Evolutionary conservation across 1,139 yeast species (phyloP).

Genomic region (Eremothecium coryli): DNA sequence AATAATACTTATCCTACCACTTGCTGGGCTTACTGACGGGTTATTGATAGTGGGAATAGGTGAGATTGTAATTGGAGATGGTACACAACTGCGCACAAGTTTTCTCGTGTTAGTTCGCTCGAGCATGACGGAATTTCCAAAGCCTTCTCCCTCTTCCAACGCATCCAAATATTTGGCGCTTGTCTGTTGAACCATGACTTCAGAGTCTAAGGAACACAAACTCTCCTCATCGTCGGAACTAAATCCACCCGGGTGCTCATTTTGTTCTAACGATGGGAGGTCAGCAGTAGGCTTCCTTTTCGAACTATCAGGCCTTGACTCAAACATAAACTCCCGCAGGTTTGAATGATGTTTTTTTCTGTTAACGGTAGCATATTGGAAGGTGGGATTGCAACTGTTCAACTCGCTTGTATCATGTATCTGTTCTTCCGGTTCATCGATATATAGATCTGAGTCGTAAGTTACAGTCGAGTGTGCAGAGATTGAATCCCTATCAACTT

Average conservation of each 20-base stretch:
- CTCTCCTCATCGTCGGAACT: neutral
- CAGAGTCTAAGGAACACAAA: no score
- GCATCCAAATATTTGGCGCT: neutral
- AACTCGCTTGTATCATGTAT: neutral
- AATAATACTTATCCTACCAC: slow-evolving; percentile 29
- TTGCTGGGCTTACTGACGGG: slow-evolving; percentile 22
- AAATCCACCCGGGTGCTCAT: neutral
- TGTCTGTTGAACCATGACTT: no score
- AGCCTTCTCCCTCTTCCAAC: neutral
- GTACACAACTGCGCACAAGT: slow-evolving; percentile 1
- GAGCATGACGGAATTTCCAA: neutral
- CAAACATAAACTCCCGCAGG: slow-evolving; percentile 19
- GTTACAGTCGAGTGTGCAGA: slow-evolving; percentile 8
- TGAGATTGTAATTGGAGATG: slow-evolving; percentile 5
- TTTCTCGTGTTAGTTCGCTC: neutral
- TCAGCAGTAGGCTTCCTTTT: neutral
- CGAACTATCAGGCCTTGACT: slow-evolving; percentile 6
- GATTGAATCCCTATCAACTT: neutral
- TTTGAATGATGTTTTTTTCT: slow-evolving; percentile 15
- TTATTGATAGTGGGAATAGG: slow-evolving; percentile 1
- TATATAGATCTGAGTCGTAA: slow-evolving; percentile 14
- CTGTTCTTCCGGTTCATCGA: neutral
- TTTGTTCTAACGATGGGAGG: neutral
- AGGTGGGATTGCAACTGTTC: neutral
- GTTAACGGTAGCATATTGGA: slow-evolving; percentile 10